Evolutionary conservation across 2,329 filamentous ascomycete genomes (phyloP).

Genomic region (Pseudonectria foliicola): DNA sequence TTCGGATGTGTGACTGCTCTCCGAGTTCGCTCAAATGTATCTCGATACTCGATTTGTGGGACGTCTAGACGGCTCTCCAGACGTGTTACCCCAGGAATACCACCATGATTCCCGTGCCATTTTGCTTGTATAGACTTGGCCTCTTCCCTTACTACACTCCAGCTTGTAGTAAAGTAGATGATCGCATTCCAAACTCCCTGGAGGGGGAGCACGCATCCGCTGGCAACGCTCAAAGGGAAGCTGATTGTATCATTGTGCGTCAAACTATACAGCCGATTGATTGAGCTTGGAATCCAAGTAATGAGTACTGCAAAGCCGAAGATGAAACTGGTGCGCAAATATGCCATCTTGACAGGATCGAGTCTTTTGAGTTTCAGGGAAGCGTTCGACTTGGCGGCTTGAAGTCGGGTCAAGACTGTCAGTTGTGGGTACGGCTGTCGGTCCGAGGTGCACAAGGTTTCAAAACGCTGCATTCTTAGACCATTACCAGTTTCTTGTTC

Average conservation of each 20-base stretch:
- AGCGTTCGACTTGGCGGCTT: slow-evolving; percentile 20
- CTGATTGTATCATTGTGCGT: slow-evolving; percentile 40
- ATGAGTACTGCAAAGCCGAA: slow-evolving; percentile 53
- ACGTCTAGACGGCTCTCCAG: slow-evolving; percentile 22
- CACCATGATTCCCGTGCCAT: slow-evolving; percentile 2
- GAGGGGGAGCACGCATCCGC: slow-evolving; percentile 64
- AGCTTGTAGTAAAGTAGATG: slow-evolving; percentile 66
- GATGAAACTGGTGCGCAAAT: slow-evolving; percentile 53
- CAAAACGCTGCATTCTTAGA: slow-evolving; percentile 18
- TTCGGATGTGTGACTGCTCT: slow-evolving; percentile 2
- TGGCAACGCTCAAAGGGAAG: slow-evolving; percentile 61
- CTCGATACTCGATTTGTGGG: slow-evolving; percentile 11
- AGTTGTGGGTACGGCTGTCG: slow-evolving; percentile 4
- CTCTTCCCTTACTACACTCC: slow-evolving; percentile 29
- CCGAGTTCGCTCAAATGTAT: slow-evolving; percentile 15
- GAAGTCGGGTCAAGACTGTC: slow-evolving; percentile 17
- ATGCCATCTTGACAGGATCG: slow-evolving; percentile 53
- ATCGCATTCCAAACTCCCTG: slow-evolving; percentile 77
- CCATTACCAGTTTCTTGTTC: slow-evolving; percentile 6
- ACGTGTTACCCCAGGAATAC: slow-evolving; percentile 11
- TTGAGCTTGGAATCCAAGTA: slow-evolving; percentile 58
- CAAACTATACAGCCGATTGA: slow-evolving; percentile 66
- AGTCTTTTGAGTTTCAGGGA: slow-evolving; percentile 26
- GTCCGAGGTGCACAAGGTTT: slow-evolving; percentile 24
- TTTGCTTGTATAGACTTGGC: slow-evolving; percentile 10